Percentiles rank a stretch among this genome's conserved stretches.
Evolutionary conservation across 1,284 basidiomycete genomes (phyloP).

Genomic region (Trichosporon sp.): DNA sequence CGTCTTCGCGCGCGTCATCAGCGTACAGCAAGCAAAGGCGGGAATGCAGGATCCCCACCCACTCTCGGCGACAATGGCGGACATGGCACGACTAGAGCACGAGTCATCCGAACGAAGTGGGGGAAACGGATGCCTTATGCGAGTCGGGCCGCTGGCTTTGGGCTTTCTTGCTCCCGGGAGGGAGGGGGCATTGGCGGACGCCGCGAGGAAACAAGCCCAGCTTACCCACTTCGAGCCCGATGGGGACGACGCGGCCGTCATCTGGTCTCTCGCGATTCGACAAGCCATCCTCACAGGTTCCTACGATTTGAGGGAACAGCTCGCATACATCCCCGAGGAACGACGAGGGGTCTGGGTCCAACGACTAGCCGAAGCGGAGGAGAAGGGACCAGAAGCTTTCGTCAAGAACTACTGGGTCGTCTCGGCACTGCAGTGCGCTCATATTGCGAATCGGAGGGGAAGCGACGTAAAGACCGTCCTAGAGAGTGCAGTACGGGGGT

Average conservation of each 20-base stretch:
- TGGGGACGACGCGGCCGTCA: slow-evolving; percentile 20
- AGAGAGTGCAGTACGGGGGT: slow-evolving; percentile 17
- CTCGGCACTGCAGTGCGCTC: slow-evolving; percentile 21
- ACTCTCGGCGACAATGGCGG: neutral
- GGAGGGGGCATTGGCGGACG: neutral
- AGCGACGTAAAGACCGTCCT: neutral
- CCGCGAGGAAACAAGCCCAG: slow-evolving; percentile 9
- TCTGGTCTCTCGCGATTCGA: slow-evolving; percentile 22
- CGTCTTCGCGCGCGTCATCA: neutral
- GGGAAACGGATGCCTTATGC: slow-evolving; percentile 23
- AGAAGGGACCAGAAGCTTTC: neutral
- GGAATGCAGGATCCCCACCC: neutral
- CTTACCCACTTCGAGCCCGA: slow-evolving; percentile 22
- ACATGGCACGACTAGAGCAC: neutral
- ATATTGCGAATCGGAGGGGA: neutral
- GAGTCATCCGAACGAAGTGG: neutral
- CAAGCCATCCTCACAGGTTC: slow-evolving; percentile 19
- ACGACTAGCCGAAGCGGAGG: slow-evolving; percentile 15
- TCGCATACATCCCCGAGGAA: neutral
- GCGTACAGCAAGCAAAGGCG: neutral
- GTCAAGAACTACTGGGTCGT: slow-evolving; percentile 22
- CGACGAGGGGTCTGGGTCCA: neutral
- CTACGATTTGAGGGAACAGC: neutral
- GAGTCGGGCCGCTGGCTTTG: slow-evolving; percentile 20
- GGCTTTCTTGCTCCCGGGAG: neutral